phyloP scores from a whole-genome alignment of 1,139 yeast genomes.

The Candida labiduridarum region DNA sequence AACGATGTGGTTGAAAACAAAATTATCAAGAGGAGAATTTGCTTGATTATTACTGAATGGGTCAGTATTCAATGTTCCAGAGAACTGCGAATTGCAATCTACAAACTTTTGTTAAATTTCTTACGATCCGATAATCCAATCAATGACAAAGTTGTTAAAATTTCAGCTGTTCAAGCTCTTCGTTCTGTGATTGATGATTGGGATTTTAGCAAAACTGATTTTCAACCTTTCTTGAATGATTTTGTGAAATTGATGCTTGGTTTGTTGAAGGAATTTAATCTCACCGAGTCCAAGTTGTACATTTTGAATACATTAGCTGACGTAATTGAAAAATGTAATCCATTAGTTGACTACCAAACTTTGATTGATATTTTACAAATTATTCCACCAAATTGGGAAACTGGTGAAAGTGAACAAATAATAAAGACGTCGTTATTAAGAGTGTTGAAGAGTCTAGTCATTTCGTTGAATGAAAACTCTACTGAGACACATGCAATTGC shows the following conservation, averaged over 20 bases:
- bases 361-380: conserved; percentile 57
- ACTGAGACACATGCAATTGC: conserved; percentile 61
- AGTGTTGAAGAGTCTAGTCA: conserved; percentile 62
- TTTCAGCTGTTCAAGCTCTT: conserved; percentile 76
- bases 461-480: conserved; percentile 67
- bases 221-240: conserved; percentile 63
- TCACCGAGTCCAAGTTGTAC: conserved; percentile 75
- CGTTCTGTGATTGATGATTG: conserved; percentile 77
- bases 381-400: conserved; percentile 78
- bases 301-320: conserved; percentile 68
- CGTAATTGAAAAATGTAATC: conserved; percentile 65
- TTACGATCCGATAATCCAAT: conserved; percentile 43
- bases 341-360: conserved; percentile 54
- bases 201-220: conserved; percentile 72
- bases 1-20: conserved; percentile 50
- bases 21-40: conserved; percentile 75
- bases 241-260: conserved; percentile 51
- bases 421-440: conserved; percentile 73
- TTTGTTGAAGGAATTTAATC: conserved; percentile 48
- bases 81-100: conserved; percentile 61
- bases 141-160: conserved; percentile 73
- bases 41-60: conserved; percentile 83
- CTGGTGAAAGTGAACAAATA: conserved; percentile 61
- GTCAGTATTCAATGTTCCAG: conserved; percentile 63
- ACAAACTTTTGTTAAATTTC: conserved; percentile 52